Conservation (phyloP, 495 filamentous ascomycete genomes). For the Hypoxylon cercidicola region DNA sequence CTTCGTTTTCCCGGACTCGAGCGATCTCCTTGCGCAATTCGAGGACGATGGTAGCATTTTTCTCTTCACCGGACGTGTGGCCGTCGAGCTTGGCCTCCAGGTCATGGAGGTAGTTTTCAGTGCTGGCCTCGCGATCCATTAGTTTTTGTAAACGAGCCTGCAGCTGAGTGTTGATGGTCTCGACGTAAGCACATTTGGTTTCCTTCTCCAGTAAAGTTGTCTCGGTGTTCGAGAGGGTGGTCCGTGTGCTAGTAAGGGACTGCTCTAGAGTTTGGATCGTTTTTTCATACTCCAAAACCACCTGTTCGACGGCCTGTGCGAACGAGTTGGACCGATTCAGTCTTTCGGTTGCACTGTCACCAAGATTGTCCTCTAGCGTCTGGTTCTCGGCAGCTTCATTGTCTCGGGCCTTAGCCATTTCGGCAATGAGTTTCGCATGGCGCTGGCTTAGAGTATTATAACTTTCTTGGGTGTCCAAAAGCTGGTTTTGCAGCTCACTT, state of each 20-base stretch:
- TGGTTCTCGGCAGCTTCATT: conserved; percentile 63
- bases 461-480: conserved; percentile 93
- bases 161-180: conserved; percentile 90
- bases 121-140: conserved; percentile 87
- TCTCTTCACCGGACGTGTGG: conserved; percentile 90
- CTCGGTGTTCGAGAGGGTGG: conserved; percentile 84
- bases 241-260: conserved; percentile 87
- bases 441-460: conserved; percentile 90
- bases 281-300: conserved; percentile 98
- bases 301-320: conserved; percentile 92
- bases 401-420: conserved; percentile 87
- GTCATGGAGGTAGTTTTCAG: conserved; percentile 90
- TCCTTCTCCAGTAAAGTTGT: conserved; percentile 91
- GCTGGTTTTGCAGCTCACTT: conserved; percentile 90
- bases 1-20: conserved; percentile 90
- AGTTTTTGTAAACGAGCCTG: conserved; percentile 88
- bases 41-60: conserved; percentile 81
- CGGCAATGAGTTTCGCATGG: conserved; percentile 94
- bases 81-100: conserved; percentile 89
- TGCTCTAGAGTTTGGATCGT: conserved; percentile 95
- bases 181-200: conserved; percentile 88
- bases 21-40: conserved; percentile 92
- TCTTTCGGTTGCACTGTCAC: conserved; percentile 85
- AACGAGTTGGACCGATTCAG: conserved; percentile 95
- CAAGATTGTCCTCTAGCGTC: conserved; percentile 64